Evolutionary conservation across 768 basidiomycete species (phyloP), one percentile per base, ranked within the genome.

Genomic region (Lactarius deliciosus): DNA sequence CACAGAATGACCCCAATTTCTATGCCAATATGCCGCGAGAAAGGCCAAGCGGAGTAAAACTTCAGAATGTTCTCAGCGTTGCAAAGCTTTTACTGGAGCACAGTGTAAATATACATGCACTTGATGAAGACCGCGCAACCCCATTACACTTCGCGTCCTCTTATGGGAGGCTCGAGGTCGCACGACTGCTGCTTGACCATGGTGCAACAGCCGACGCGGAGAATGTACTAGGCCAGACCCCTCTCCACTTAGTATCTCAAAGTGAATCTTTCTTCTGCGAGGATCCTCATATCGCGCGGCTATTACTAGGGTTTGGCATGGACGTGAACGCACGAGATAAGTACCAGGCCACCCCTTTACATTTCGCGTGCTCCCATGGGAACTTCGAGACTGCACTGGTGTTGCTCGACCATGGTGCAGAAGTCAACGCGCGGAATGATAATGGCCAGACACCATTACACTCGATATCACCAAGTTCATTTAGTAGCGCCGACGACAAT

Each of bases 251-350:
- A 2, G 4, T 22, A 13, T 22, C 47, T 0, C n/a, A 10, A 50
- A 16, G 15, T 0, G 45, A 5, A 3, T 0, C 0, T 11, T 0
- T n/a, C 1, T 47, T 4, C n/a, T 4, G 20, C 2, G 43, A 45
- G 10, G 22, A 22, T 3, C 10, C 47, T 4, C 5, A 13, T 22
- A 10, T 50, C 5, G n/a, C 22, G 5, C 47, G 3, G 47, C 47
- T 50, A 5, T 50, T 50, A 50, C 22, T 50, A 10, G n/a, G 13
- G n/a, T 11, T 22, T 2, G n/a, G 47, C 0, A 13, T 13, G 22
- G 47, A 50, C 5, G 47, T 50, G 11, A 50, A 50, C 5, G 11
- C n/a, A 3, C n/a, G 20, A 5, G 47, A 50, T 50, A 50, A 25
- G n/a, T 10, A 25, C 11, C n/a, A 13, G 47, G 10, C 47, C 5